Evolutionary conservation across 169 alveolate genomes (phyloP), one percentile per base, ranked within the genome.

Genomic region (Plasmodium gaboni): DNA sequence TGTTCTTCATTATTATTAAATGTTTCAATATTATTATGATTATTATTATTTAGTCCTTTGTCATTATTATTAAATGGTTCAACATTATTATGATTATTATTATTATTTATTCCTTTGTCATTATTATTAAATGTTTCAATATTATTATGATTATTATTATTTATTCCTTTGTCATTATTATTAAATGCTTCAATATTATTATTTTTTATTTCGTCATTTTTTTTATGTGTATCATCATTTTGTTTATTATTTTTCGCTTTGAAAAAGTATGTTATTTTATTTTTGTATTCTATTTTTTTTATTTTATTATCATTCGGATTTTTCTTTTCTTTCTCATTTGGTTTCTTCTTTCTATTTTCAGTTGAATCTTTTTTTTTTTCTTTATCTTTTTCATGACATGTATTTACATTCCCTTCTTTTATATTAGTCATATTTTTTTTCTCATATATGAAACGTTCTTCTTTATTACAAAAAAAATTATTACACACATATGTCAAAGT

Each of bases 251-350:
- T 44, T 55, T 76, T 76, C 28, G 65, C 19, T 64, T 64, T 76
- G 42, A 76, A 76, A 17, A 76, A 76, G 24, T 76, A 50, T 53
- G 89, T 76, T 63, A 76, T 76, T 76, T 76, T 76, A 15, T 59
- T 76, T 46, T 60, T 63, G 65, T 38, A 48, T 32, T 50, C 73
- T 74, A 42, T 38, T 12, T 42, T 65, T 59, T 74, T 74, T 61
- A 42, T 15, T 74, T 46, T 69, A 19, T 32, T 32, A 32, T 32
- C 42, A 32, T 32, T 32, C 42, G 42, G 42, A 32, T 32, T 32
- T 32, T 32, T 74, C 61, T 42, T 53, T 51, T 60, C 17, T 51
- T 51, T 51, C 5, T 51, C 60, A 1, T 51, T 51, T 12, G 1
- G 60, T 15, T 42, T 65, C 42, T 74, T 74, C 46, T 61, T 38